Conservation (phyloP, 2,329 filamentous ascomycete species). For the Nemania sp. region DNA sequence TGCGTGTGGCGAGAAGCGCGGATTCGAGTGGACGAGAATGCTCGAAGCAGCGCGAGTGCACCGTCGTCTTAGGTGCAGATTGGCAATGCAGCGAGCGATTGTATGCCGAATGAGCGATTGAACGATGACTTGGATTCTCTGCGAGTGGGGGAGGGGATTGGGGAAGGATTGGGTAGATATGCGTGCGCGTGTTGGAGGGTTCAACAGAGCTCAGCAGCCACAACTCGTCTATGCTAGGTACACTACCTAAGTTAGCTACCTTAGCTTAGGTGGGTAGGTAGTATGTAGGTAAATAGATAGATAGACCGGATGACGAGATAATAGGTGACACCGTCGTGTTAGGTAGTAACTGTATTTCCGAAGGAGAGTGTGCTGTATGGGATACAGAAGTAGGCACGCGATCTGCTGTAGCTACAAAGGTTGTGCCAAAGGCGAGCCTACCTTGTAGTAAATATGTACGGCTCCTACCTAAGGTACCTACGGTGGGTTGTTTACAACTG, state of each 20-base stretch:
- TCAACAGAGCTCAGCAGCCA: constrained; percentile 18
- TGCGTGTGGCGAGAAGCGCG: constrained; percentile 43
- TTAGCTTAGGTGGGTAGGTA: too few relatives aligned
- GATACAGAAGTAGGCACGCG: too few relatives aligned
- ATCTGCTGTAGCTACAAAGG: too few relatives aligned
- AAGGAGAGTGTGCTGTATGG: too few relatives aligned
- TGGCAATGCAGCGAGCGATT: constrained; percentile 15
- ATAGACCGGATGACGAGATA: not conserved
- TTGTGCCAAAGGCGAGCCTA: too few relatives aligned
- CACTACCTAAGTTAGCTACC: too few relatives aligned
- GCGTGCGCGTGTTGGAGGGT: constrained; percentile 17
- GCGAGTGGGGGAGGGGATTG: constrained; percentile 29
- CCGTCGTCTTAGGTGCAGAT: constrained; percentile 15
- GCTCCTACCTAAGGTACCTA: too few relatives aligned
- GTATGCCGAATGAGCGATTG: constrained; percentile 22
- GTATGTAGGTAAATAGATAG: not conserved
- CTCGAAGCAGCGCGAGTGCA: constrained; percentile 41
- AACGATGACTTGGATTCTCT: constrained; percentile 6
- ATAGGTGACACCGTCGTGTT: too few relatives aligned
- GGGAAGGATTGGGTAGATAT: constrained; percentile 33
- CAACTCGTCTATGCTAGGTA: not conserved
- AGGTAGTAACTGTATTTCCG: too few relatives aligned
- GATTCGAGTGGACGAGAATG: constrained; percentile 45
- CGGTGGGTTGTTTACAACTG: not conserved
- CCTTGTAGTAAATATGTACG: too few relatives aligned